Conservation (phyloP, 2,329 filamentous ascomycete genomes). For the Albophoma yamanashiensis region DNA sequence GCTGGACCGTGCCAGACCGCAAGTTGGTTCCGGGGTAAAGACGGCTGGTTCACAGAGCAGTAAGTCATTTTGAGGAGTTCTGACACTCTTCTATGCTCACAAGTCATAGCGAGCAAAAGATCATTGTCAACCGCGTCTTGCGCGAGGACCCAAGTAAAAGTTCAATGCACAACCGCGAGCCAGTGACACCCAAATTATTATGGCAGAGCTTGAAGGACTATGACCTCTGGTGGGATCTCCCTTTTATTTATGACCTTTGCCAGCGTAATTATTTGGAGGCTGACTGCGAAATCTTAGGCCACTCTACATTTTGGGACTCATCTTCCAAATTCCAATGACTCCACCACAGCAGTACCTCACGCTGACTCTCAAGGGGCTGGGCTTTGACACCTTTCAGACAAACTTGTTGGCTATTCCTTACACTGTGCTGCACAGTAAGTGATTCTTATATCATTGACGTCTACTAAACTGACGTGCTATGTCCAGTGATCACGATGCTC, state of each 20-base stretch:
- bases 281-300: not conserved
- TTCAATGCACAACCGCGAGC: conserved; percentile 45
- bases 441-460: rapidly evolving
- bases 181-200: conserved; percentile 32
- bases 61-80: not conserved
- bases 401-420: conserved; percentile 35
- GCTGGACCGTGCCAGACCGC: conserved; percentile 30
- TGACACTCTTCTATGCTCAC: not conserved
- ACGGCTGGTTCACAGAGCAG: conserved; percentile 27
- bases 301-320: conserved; percentile 31
- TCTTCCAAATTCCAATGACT: conserved; percentile 25
- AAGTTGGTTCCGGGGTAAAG: conserved; percentile 39
- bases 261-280: not conserved
- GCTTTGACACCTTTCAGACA: conserved; percentile 30
- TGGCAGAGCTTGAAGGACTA: conserved; percentile 45
- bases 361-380: conserved; percentile 27
- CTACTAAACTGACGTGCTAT: not conserved
- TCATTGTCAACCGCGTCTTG: conserved; percentile 43
- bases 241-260: no score
- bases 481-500: conserved; percentile 5
- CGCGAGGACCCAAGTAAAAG: conserved; percentile 48
- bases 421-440: not conserved
- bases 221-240: conserved; percentile 39
- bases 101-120: conserved; percentile 33
- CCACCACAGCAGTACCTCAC: conserved; percentile 32